Evolutionary conservation across 352 stramenopile genomes (phyloP).

Genomic region (Globisporangium radiosum): DNA sequence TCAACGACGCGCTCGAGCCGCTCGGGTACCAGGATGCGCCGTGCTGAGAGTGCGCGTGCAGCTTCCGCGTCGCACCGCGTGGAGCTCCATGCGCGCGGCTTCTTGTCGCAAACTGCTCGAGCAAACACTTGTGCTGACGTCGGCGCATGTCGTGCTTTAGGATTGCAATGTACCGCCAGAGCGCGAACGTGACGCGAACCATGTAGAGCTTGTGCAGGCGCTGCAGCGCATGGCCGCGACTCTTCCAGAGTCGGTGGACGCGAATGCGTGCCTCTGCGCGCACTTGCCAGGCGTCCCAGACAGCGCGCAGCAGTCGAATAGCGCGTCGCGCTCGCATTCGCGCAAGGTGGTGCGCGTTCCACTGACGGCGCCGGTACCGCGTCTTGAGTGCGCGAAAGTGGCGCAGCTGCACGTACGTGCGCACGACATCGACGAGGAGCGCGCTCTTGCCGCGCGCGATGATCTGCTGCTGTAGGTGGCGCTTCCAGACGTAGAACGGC

Average conservation of each 20-base stretch:
- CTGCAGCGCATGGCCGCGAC: slow-evolving; percentile 46
- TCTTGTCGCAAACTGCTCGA: slow-evolving; percentile 13
- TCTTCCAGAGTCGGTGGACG: slow-evolving; percentile 36
- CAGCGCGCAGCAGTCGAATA: slow-evolving; percentile 12
- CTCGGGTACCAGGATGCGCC: not conserved
- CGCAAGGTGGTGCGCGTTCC: slow-evolving; percentile 22
- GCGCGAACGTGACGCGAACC: slow-evolving; percentile 41
- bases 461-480: slow-evolving; percentile 59
- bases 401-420: slow-evolving; percentile 49
- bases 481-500: slow-evolving; percentile 81
- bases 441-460: slow-evolving; percentile 50
- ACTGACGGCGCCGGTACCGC: slow-evolving; percentile 22
- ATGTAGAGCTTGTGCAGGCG: slow-evolving; percentile 55
- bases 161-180: slow-evolving; percentile 58
- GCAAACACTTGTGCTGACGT: slow-evolving; percentile 29
- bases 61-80: slow-evolving; percentile 8
- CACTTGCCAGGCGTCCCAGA: slow-evolving; percentile 31
- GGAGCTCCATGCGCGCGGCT: not conserved
- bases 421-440: slow-evolving; percentile 48
- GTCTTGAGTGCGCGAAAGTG: slow-evolving; percentile 45
- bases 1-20: not conserved
- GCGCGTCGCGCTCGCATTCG: slow-evolving; percentile 22
- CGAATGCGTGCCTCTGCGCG: slow-evolving; percentile 9
- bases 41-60: slow-evolving; percentile 9
- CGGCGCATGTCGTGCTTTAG: slow-evolving; percentile 41